These are phyloP conservation scores for Fusarium albosuccineum DNA, from an alignment of 2,329 filamentous ascomycete genomes.

Conservation along the genomic window DNA sequence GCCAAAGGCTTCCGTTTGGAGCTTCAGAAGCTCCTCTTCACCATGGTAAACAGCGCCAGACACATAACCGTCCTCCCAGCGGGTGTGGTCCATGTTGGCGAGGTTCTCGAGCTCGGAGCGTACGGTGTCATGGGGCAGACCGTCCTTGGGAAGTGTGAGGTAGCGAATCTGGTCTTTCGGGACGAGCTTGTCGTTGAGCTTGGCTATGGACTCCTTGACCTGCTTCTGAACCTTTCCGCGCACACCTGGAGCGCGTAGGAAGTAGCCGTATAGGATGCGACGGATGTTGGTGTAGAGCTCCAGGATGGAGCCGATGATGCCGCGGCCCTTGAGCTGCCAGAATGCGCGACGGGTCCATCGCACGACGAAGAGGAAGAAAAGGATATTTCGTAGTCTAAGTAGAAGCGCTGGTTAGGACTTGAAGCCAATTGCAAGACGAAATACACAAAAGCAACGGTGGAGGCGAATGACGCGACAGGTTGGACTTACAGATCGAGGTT, in stretches of 20 bases:
- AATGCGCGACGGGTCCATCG: constrained; percentile 84
- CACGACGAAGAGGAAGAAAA: constrained; percentile 90
- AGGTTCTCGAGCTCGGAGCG: constrained; percentile 83
- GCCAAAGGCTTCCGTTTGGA: constrained; percentile 94
- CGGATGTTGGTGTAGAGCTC: constrained; percentile 80
- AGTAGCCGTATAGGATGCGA: constrained; percentile 83
- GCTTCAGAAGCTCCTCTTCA: constrained; percentile 80
- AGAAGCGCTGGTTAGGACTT: constrained; percentile 1
- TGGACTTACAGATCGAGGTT: constrained; percentile 77
- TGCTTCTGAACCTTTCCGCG: constrained; percentile 88
- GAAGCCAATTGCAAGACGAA: neutral
- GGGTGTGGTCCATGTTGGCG: constrained; percentile 89
- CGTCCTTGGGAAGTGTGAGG: constrained; percentile 82
- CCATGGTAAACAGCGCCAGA: constrained; percentile 97
- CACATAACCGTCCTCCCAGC: constrained; percentile 96
- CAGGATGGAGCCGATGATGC: constrained; percentile 81
- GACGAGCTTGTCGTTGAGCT: constrained; percentile 87
- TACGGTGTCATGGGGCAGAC: constrained; percentile 84
- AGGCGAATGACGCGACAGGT: neutral
- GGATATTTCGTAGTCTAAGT: constrained; percentile 82
- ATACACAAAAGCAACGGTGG: no score
- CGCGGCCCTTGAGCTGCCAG: constrained; percentile 90
- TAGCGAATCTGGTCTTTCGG: constrained; percentile 79
- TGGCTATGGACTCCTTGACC: constrained; percentile 81
- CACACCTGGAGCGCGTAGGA: constrained; percentile 88